Base-by-base conservation (phyloP, 2,329 filamentous ascomycete genomes). In the Colletotrichum ledebouriae region DNA sequence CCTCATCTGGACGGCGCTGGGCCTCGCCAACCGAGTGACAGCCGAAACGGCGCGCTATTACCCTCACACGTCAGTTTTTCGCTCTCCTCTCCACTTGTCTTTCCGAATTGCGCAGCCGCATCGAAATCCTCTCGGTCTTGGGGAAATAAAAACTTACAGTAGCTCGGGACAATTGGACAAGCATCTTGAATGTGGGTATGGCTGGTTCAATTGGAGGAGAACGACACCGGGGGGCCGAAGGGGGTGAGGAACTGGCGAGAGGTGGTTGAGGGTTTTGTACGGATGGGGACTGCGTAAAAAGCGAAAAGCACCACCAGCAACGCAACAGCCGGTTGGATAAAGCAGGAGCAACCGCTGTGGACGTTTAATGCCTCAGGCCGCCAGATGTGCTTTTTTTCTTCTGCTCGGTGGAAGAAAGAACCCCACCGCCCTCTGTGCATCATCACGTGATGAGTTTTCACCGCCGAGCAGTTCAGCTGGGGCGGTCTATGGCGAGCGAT, bases 131-230 rank as follows among this genome's bases (percentile, higher is more conserved):
- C 29, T 52, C 49, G 49, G 17, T 11, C 20, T 9, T 22, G 33
- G 34, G 25, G 59, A 60, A n/a, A 47, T 17, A 33, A 71, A 41
- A 60, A 82, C 86, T 74, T 84, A 89, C 87, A 80, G 86, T 83
- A 78, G 80, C 81, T 81, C 86, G 81, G 76, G 84, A 83, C 71
- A 87, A 78, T 79, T 86, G 84, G 75, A 78, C 79, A 80, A 88
- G 81, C 86, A 89, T 89, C 75, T 81, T 87, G 81, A 72, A 80
- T 77, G 76, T 73, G 76, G 78, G 78, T 73, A 79, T 80, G 70
- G 68, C 70, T 67, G 83, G 83, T 81, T 84, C 83, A 82, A 84
- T 83, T 81, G 80, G 75, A 67, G 34, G 57, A 52, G 58, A 60
- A 60, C 58, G 70, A 78, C 73, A 75, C 77, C 75, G 71, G 72